These are phyloP conservation scores for Leccinum subrobustum DNA, from an alignment of 1,284 basidiomycete species.

Conservation along the genomic window DNA sequence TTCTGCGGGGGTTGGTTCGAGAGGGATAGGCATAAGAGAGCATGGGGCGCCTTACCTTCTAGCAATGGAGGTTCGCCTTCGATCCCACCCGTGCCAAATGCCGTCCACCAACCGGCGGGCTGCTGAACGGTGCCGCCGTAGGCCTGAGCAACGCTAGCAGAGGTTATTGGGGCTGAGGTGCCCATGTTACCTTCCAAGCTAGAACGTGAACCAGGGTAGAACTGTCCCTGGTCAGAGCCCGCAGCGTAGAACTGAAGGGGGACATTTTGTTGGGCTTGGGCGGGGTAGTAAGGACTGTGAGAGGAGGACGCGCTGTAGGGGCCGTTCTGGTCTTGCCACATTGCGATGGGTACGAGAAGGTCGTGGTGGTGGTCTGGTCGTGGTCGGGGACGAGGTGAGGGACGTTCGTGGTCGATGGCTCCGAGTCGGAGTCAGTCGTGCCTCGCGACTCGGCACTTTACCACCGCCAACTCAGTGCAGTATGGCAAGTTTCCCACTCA, in stretches of 20 bases:
- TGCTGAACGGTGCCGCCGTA: constrained; percentile 71
- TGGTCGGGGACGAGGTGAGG: not conserved
- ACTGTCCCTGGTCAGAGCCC: constrained; percentile 49
- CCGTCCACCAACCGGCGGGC: constrained; percentile 85
- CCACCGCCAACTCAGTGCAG: constrained; percentile 15
- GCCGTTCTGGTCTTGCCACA: constrained; percentile 68
- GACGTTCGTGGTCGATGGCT: constrained; percentile 6
- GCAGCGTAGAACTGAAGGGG: constrained; percentile 75
- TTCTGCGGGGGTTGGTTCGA: constrained; percentile 50
- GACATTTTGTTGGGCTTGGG: constrained; percentile 47
- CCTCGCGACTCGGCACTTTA: constrained; percentile 23
- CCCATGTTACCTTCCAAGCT: constrained; percentile 70
- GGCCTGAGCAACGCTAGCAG: constrained; percentile 41
- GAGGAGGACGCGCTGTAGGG: constrained; percentile 55
- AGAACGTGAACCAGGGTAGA: constrained; percentile 67
- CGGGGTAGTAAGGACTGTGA: constrained; percentile 56
- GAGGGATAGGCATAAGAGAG: not conserved
- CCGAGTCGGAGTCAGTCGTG: not conserved
- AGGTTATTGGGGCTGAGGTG: constrained; percentile 54
- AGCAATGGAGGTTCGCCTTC: constrained; percentile 92
- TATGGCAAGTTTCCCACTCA: constrained; percentile 48
- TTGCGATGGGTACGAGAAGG: constrained; percentile 26
- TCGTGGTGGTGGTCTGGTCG: constrained; percentile 1
- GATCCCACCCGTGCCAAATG: constrained; percentile 93
- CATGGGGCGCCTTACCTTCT: constrained; percentile 61